Percentiles rank a stretch among this genome's conserved stretches.
Evolutionary conservation across 768 basidiomycete genomes (phyloP).

Genomic region (Austroboletus eburneus): DNA sequence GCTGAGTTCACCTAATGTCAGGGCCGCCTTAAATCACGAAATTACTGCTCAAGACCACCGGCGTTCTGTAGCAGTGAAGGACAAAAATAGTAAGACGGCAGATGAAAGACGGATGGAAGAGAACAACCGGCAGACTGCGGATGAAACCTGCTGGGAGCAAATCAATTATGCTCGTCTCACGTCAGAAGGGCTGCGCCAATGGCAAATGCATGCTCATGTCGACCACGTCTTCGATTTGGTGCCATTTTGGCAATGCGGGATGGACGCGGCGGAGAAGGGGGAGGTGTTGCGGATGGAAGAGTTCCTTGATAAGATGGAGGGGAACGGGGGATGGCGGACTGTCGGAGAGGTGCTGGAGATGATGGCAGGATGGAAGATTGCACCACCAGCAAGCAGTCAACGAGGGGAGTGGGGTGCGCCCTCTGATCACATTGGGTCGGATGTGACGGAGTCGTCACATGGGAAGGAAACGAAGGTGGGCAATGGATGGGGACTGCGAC

Average conservation of each 20-base stretch:
- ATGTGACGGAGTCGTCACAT: conserved; percentile 17
- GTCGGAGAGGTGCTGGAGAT: conserved; percentile 26
- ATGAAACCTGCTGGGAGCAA: conserved; percentile 30
- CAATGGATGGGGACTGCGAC: conserved; percentile 16
- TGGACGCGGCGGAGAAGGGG: conserved; percentile 45
- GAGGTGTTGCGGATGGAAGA: conserved; percentile 41
- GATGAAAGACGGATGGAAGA: conserved; percentile 1
- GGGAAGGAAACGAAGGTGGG: conserved; percentile 1
- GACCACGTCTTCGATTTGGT: conserved; percentile 48
- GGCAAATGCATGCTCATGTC: conserved; percentile 34
- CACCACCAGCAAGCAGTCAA: background rate
- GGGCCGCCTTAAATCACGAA: conserved; percentile 33
- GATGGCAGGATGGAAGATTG: conserved; percentile 24
- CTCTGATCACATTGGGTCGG: conserved; percentile 12
- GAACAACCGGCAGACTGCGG: conserved; percentile 7
- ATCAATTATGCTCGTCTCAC: conserved; percentile 27
- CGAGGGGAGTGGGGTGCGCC: conserved; percentile 12
- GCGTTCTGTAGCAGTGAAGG: conserved; percentile 4
- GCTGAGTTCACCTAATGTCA: conserved; percentile 22
- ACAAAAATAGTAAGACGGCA: background rate
- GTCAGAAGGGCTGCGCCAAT: conserved; percentile 24
- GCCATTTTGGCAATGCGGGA: conserved; percentile 49
- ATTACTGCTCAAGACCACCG: conserved; percentile 17
- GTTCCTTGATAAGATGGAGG: conserved; percentile 42
- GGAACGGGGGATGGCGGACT: conserved; percentile 29